These are phyloP conservation scores for Herpetospermum pedunculosum DNA, from an alignment of 306 rosid genomes.

Conservation along the genomic window DNA sequence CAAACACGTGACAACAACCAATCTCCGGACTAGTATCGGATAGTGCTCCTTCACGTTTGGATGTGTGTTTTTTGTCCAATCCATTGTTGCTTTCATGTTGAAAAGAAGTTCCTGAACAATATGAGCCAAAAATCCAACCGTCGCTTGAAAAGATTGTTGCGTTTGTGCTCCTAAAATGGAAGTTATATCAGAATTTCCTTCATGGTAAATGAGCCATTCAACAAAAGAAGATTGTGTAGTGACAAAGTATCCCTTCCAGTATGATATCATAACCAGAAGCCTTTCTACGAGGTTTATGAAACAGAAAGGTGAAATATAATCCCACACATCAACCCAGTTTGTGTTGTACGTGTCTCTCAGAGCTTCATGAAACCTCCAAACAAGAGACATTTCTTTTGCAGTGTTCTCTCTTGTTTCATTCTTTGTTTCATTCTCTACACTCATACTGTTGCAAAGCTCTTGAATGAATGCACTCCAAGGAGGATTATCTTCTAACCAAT, in stretches of 20 bases:
- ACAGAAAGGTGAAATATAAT: slow-evolving; percentile 50
- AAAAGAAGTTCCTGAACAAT: slow-evolving; percentile 15
- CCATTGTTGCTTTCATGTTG: neutral
- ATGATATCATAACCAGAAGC: slow-evolving; percentile 29
- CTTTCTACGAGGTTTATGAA: slow-evolving; percentile 64
- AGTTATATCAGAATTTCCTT: slow-evolving; percentile 15
- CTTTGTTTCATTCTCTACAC: neutral
- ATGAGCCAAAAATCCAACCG: slow-evolving; percentile 5
- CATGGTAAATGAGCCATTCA: slow-evolving; percentile 48
- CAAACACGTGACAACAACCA: slow-evolving; percentile 31
- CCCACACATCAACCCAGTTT: slow-evolving; percentile 15
- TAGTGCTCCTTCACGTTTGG: slow-evolving; percentile 6
- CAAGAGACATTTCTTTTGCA: neutral
- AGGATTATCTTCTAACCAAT: slow-evolving; percentile 4
- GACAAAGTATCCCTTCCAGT: slow-evolving; percentile 21
- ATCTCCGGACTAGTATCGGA: slow-evolving; percentile 28
- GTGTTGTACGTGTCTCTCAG: slow-evolving; percentile 21
- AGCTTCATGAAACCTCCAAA: slow-evolving; percentile 21
- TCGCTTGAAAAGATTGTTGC: neutral
- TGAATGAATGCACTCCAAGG: slow-evolving; percentile 43
- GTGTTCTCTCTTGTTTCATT: neutral
- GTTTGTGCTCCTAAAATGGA: neutral
- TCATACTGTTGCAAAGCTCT: slow-evolving; percentile 11
- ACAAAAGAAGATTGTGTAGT: slow-evolving; percentile 42
- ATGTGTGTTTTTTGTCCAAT: slow-evolving; percentile 29